Percentiles rank a stretch among this genome's conserved stretches.
Evolutionary conservation across 2,329 filamentous ascomycete species (phyloP).

Genomic region (Scolecobasidium constrictum): DNA sequence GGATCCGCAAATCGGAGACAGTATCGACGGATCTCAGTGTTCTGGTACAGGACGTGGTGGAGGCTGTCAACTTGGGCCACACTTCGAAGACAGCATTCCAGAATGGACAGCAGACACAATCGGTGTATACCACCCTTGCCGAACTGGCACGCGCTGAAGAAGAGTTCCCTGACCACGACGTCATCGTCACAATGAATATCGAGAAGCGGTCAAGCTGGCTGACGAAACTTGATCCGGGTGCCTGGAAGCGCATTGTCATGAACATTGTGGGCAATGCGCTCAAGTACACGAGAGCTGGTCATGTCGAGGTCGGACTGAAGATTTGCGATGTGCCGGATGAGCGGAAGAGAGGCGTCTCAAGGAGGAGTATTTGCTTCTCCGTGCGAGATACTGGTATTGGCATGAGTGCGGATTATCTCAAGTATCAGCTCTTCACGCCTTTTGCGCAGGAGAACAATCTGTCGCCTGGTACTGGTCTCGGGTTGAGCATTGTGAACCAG

Average conservation of each 20-base stretch:
- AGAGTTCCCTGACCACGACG: not conserved
- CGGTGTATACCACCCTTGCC: not conserved
- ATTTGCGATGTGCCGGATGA: not conserved
- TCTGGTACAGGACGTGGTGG: constrained; percentile 5
- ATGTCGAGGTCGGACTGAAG: constrained; percentile 8
- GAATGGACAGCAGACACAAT: not conserved
- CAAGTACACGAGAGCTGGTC: constrained; percentile 12
- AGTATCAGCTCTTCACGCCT: constrained; percentile 9
- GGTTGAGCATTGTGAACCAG: constrained; percentile 9
- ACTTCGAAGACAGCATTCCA: not conserved
- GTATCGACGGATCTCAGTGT: not conserved
- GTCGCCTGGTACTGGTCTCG: constrained; percentile 10
- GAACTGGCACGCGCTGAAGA: not conserved
- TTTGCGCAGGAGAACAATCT: constrained; percentile 10
- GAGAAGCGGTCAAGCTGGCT: constrained; percentile 8
- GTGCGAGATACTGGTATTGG: constrained; percentile 10
- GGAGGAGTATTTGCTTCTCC: constrained; percentile 2
- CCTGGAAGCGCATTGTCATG: constrained; percentile 12
- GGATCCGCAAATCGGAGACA: not conserved
- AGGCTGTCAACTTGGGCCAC: constrained; percentile 2
- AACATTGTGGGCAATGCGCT: constrained; percentile 14
- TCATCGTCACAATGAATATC: constrained; percentile 8
- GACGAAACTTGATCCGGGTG: constrained; percentile 4
- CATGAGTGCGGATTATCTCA: constrained; percentile 9
- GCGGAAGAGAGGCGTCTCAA: not conserved